These are phyloP conservation scores for Colletotrichum costaricense DNA, from an alignment of 2,329 filamentous ascomycete species.

Conservation along the genomic window DNA sequence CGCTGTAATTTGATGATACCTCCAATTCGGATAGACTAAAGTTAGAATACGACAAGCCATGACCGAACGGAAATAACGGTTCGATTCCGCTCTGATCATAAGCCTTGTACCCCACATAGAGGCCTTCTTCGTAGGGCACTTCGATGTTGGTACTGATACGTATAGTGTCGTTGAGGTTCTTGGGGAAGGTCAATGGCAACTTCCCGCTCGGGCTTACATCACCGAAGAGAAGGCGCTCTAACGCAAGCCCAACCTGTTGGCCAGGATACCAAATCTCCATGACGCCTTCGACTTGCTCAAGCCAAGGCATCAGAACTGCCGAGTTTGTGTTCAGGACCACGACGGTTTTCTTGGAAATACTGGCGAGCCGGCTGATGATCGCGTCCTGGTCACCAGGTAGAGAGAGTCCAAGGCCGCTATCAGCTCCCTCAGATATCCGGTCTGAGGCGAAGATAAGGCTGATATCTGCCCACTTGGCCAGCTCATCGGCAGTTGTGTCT, in stretches of 20 bases:
- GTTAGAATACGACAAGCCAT: constrained; percentile 6
- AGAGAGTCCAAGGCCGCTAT: constrained; percentile 2
- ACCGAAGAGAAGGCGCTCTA: constrained; percentile 25
- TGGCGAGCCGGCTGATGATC: not conserved
- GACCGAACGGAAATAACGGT: constrained; percentile 16
- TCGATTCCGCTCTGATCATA: constrained; percentile 13
- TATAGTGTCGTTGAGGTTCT: constrained; percentile 16
- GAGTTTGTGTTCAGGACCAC: constrained; percentile 16
- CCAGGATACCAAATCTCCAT: constrained; percentile 31
- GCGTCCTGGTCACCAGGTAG: constrained; percentile 5
- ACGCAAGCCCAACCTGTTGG: constrained; percentile 21
- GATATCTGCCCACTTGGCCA: constrained; percentile 11
- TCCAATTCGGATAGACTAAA: not conserved
- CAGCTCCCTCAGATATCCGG: constrained; percentile 2
- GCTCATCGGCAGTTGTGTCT: not conserved
- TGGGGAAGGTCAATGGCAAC: constrained; percentile 25
- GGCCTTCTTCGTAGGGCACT: constrained; percentile 10
- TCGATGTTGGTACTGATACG: constrained; percentile 18
- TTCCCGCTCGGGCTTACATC: constrained; percentile 30
- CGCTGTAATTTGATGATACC: not conserved
- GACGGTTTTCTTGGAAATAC: not conserved
- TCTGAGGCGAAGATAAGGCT: constrained; percentile 12
- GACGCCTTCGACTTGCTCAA: not conserved
- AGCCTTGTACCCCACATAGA: constrained; percentile 20
- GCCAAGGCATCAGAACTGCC: constrained; percentile 11